These are phyloP conservation scores for Xylaria intraflava DNA, from an alignment of 495 filamentous ascomycete species.

Conservation along the genomic window DNA sequence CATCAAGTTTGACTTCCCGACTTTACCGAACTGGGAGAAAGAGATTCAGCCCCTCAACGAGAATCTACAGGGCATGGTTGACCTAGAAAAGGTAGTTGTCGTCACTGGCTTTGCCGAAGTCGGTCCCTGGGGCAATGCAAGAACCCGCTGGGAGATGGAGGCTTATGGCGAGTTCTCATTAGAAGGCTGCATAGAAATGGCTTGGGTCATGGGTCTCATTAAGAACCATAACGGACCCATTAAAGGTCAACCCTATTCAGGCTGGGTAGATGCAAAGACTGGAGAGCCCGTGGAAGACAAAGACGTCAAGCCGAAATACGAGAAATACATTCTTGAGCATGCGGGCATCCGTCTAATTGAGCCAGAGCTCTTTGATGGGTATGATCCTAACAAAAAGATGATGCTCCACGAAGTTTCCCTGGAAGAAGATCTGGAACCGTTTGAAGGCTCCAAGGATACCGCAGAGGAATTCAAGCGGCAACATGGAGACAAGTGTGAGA, in stretches of 20 bases:
- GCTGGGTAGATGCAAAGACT: slow-evolving; percentile 93
- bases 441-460: slow-evolving; percentile 94
- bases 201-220: slow-evolving; percentile 99
- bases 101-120: slow-evolving; percentile 95
- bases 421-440: slow-evolving; percentile 91
- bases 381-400: slow-evolving; percentile 98
- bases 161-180: slow-evolving; percentile 93
- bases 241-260: slow-evolving; percentile 93
- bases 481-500: slow-evolving; percentile 94
- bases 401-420: slow-evolving; percentile 96
- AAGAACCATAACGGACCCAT: slow-evolving; percentile 98
- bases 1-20: slow-evolving; percentile 92
- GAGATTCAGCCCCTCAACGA: slow-evolving; percentile 84
- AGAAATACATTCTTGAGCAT: slow-evolving; percentile 93
- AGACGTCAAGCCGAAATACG: slow-evolving; percentile 93
- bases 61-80: slow-evolving; percentile 92
- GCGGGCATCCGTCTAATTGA: slow-evolving; percentile 97
- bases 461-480: slow-evolving; percentile 95
- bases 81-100: slow-evolving; percentile 95
- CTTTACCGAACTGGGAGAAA: slow-evolving; percentile 80
- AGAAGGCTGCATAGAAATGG: slow-evolving; percentile 98
- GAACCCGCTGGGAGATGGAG: slow-evolving; percentile 99
- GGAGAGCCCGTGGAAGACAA: slow-evolving; percentile 96
- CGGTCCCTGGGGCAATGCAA: slow-evolving; percentile 95
- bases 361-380: slow-evolving; percentile 92